Base-by-base conservation (phyloP, 805 yeast genomes). In the Diddensiella transvaalensis region DNA sequence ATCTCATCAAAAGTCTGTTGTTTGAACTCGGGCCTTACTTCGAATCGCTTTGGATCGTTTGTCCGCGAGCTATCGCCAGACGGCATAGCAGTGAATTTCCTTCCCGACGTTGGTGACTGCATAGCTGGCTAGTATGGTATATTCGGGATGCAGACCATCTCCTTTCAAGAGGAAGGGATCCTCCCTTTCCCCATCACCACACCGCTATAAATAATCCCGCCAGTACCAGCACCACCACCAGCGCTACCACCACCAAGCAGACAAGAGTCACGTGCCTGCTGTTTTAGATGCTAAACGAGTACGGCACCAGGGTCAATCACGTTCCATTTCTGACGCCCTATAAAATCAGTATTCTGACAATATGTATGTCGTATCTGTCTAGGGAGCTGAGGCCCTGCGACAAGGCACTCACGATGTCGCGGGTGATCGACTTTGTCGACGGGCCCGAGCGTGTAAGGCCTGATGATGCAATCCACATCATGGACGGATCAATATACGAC, bases 1-100 rank as follows among this genome's bases (percentile, higher is more conserved):
- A 86, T 76, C 59, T 88, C 96, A 54, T 80, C 85, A 64, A 82
- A 83, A 2, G 87, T 75, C 64, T 85, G 91, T 51, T 73, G 76
- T 56, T 71, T 76, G 54, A 67, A 63, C 51, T 61, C 68, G 51
- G 71, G 72, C n/a, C 71, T 60, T 23, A 63, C 57, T 44, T 63
- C 66, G 40, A 56, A 56, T 30, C 63, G 49, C 46, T 59, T 59
- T 15, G 60, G 42, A 26, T 52, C 56, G 26, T 47, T 47, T 15
- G 55, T 24, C 17, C 36, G 42, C 30, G 52, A 44, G 22, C 52
- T 55, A 17, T 53, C 48, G 37, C 54, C 48, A 10, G 62, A 46
- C 13, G 66, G 62, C 62, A 61, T 61, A n/a, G 66, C 60, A 42
- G 53, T 53, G 49, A 61, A 61, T 42, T 56, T 54, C 24, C 59